Conservation (phyloP, 768 basidiomycete species). For the Russula compacta region DNA sequence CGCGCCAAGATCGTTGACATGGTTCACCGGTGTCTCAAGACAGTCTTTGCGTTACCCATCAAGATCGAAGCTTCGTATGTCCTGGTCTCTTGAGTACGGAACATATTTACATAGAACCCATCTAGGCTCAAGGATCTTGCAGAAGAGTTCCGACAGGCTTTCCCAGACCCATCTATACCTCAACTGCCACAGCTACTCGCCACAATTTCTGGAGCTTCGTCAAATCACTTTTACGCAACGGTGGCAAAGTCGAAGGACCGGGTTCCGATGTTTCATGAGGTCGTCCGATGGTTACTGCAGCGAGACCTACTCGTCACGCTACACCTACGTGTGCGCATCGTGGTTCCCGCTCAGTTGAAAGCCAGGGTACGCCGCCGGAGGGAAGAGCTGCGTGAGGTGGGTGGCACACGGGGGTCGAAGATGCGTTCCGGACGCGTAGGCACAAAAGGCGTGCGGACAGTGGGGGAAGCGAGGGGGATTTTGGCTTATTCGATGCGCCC, state of each 20-base stretch:
- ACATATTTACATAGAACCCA: constrained; percentile 13
- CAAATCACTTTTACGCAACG: constrained; percentile 73
- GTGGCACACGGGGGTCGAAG: constrained; percentile 25
- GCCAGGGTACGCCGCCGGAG: constrained; percentile 41
- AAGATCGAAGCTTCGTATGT: constrained; percentile 55
- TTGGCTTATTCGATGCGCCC: constrained; percentile 7
- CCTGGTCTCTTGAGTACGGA: not conserved
- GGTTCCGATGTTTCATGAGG: constrained; percentile 65
- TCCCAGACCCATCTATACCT: constrained; percentile 51
- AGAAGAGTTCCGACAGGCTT: constrained; percentile 50
- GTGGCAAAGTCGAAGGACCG: constrained; percentile 62
- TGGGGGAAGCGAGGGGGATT: constrained; percentile 4
- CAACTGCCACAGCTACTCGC: constrained; percentile 68
- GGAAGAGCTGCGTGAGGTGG: constrained; percentile 29
- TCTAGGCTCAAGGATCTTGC: constrained; percentile 47
- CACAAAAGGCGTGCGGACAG: constrained; percentile 3
- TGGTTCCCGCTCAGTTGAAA: constrained; percentile 73
- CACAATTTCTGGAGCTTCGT: constrained; percentile 58
- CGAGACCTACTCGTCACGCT: constrained; percentile 77
- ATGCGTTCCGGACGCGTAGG: constrained; percentile 1
- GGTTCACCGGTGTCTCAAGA: constrained; percentile 70
- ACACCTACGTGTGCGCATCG: constrained; percentile 77
- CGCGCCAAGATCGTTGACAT: constrained; percentile 85
- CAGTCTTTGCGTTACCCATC: constrained; percentile 68
- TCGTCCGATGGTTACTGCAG: constrained; percentile 87